Percentiles rank a stretch among this genome's conserved stretches.
Evolutionary conservation across 306 rosid genomes (phyloP).

Genomic region (Malus sieversii): DNA sequence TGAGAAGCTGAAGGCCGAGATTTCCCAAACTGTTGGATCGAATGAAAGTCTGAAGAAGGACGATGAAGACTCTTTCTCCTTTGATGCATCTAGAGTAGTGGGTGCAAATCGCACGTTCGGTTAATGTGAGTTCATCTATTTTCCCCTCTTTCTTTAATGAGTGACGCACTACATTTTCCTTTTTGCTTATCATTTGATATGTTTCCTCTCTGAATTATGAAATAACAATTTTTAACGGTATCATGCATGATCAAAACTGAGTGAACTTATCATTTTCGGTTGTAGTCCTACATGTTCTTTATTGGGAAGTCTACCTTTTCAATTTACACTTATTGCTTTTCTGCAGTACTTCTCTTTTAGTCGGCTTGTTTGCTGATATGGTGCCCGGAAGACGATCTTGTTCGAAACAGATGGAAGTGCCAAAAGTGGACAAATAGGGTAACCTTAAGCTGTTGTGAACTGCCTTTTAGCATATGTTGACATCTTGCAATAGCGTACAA

Average conservation of each 20-base stretch:
- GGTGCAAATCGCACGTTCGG: conserved; percentile 37
- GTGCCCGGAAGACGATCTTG: conserved; percentile 5
- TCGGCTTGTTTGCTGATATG: conserved; percentile 23
- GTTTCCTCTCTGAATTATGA: neutral
- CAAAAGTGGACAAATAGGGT: conserved; percentile 15
- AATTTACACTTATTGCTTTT: neutral
- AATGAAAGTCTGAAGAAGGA: conserved; percentile 31
- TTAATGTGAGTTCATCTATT: conserved; percentile 48
- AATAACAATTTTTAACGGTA: neutral
- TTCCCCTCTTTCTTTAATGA: neutral
- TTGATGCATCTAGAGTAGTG: conserved; percentile 29
- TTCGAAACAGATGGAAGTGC: conserved; percentile 14
- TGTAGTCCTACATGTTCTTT: neutral
- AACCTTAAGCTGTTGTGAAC: conserved; percentile 20
- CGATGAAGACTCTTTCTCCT: conserved; percentile 18
- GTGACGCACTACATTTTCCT: neutral
- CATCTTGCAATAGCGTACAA: conserved; percentile 19
- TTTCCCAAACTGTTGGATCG: conserved; percentile 31
- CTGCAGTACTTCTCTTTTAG: conserved; percentile 10
- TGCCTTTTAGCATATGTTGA: conserved; percentile 17
- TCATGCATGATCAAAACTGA: neutral
- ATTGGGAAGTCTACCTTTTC: neutral
- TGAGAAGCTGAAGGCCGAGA: conserved; percentile 45
- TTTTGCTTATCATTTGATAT: neutral
- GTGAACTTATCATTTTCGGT: neutral